Conservation (phyloP, 2,329 filamentous ascomycete species). For the Cytospora piceae region DNA sequence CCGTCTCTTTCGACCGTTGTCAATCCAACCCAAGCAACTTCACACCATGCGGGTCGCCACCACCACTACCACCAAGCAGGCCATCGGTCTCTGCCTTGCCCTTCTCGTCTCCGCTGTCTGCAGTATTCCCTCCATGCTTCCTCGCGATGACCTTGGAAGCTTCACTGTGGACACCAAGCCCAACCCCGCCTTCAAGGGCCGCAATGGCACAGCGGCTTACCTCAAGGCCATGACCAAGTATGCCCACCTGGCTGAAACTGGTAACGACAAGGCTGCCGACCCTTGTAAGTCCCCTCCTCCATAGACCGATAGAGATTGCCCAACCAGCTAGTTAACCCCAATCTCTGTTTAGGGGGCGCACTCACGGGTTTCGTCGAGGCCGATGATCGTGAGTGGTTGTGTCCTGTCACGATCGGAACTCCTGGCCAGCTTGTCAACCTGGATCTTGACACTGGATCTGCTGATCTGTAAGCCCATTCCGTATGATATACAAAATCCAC, state of each 20-base stretch:
- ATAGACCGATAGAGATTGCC: background rate
- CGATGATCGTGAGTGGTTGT: conserved; percentile 61
- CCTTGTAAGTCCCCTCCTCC: conserved; percentile 30
- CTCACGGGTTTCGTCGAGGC: conserved; percentile 33
- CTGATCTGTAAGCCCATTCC: conserved; percentile 63
- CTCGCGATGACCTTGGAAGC: conserved; percentile 1
- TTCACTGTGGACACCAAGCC: conserved; percentile 40
- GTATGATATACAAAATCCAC: background rate
- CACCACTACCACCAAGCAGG: conserved; percentile 9
- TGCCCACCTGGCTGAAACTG: conserved; percentile 43
- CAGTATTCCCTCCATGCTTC: conserved; percentile 14
- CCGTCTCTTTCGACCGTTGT: background rate
- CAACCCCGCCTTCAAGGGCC: conserved; percentile 41
- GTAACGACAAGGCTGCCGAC: conserved; percentile 30
- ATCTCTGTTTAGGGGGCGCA: conserved; percentile 33
- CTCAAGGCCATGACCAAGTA: conserved; percentile 34
- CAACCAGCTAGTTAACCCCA: background rate
- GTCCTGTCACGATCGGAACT: conserved; percentile 65
- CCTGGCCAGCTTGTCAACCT: conserved; percentile 61
- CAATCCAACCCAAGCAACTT: background rate
- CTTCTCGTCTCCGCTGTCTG: conserved; percentile 20
- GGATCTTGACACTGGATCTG: conserved; percentile 71
- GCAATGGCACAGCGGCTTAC: conserved; percentile 39
- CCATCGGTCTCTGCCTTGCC: conserved; percentile 24
- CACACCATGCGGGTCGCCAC: conserved; percentile 23